Conservation (phyloP, 805 yeast genomes). For the Ogataea neopini region DNA sequence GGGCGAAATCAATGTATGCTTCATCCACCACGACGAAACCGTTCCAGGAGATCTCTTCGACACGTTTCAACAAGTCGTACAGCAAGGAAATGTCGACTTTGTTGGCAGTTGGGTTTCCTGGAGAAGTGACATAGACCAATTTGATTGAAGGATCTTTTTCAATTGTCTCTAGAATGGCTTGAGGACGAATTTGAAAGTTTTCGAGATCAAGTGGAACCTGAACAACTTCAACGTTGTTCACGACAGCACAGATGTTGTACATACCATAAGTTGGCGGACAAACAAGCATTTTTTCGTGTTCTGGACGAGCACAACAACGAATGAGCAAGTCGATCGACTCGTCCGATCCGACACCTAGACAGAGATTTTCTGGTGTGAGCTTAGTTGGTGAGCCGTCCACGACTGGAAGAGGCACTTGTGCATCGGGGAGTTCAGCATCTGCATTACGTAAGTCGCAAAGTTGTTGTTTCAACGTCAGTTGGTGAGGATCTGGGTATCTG, state of each 20-base stretch:
- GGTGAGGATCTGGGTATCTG: conserved; percentile 98
- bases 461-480: conserved; percentile 67
- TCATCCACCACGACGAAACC: conserved; percentile 89
- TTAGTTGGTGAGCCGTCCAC: conserved; percentile 12
- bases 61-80: conserved; percentile 42
- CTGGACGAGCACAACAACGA: conserved; percentile 82
- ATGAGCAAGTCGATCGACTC: conserved; percentile 90
- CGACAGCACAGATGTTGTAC: conserved; percentile 88
- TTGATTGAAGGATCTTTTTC: conserved; percentile 63
- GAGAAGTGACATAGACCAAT: conserved; percentile 83
- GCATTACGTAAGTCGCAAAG: conserved; percentile 71
- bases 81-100: conserved; percentile 52
- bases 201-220: conserved; percentile 71
- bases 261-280: conserved; percentile 98
- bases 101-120: conserved; percentile 94
- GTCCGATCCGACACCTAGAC: conserved; percentile 96
- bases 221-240: conserved; percentile 82
- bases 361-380: conserved; percentile 62
- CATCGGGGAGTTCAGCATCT: conserved; percentile 35
- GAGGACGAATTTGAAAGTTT: conserved; percentile 63
- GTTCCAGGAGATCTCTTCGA: conserved; percentile 52
- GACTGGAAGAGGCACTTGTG: conserved; percentile 26
- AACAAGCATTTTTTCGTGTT: conserved; percentile 73
- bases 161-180: conserved; percentile 53
- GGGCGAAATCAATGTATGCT: conserved; percentile 88